phyloP scores from a whole-genome alignment of 2,329 filamentous ascomycete genomes.

The Pseudocercospora vitis region DNA sequence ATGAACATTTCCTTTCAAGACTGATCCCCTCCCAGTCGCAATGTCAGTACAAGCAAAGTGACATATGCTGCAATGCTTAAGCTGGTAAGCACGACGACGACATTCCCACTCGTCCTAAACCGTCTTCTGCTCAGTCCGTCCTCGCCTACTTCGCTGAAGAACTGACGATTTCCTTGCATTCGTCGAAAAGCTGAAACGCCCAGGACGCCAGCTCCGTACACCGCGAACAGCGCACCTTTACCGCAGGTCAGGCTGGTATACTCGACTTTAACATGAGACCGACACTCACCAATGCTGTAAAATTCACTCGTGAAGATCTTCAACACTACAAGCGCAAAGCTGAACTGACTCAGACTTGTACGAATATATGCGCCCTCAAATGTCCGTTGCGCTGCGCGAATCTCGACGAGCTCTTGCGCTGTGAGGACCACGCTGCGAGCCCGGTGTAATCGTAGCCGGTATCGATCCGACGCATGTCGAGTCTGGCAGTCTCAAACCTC shows the following conservation, averaged over 20 bases:
- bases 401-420: constrained; percentile 82
- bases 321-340: constrained; percentile 87
- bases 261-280: background rate
- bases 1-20: background rate
- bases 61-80: constrained; percentile 63
- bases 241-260: background rate
- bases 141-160: constrained; percentile 68
- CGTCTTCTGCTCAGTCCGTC: constrained; percentile 59
- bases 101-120: constrained; percentile 66
- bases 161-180: constrained; percentile 89
- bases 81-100: constrained; percentile 62
- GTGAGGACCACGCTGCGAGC: constrained; percentile 82
- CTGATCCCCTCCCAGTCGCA: constrained; percentile 44
- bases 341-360: constrained; percentile 91
- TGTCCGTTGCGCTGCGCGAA: constrained; percentile 90
- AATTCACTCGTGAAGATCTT: constrained; percentile 98
- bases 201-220: constrained; percentile 83
- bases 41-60: constrained; percentile 59
- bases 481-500: no score
- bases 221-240: constrained; percentile 75
- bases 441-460: constrained; percentile 78
- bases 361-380: constrained; percentile 97
- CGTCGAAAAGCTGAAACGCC: constrained; percentile 81
- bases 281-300: constrained; percentile 74
- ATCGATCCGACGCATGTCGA: constrained; percentile 67